Percentiles rank a stretch among this genome's conserved stretches.
phyloP scores from a whole-genome alignment of 352 stramenopile species.

The Phytophthora meadii region DNA sequence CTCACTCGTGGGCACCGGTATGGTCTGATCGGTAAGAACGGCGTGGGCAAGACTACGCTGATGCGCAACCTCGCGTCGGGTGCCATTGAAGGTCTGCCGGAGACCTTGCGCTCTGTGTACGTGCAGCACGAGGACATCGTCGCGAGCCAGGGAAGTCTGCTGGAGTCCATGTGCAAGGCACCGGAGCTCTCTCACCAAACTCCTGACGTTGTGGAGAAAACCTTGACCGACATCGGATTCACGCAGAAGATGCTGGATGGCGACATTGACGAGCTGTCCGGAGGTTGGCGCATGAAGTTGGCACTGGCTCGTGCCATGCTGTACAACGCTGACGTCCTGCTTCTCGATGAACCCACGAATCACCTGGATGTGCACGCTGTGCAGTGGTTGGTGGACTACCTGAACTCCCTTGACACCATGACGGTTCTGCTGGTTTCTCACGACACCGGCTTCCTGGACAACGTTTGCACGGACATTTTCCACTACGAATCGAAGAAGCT shows the following conservation, averaged over 20 bases:
- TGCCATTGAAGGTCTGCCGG: slow-evolving; percentile 92
- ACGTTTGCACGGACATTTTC: slow-evolving; percentile 97
- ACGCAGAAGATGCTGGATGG: slow-evolving; percentile 93
- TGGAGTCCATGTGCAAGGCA: slow-evolving; percentile 70
- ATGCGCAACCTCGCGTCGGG: slow-evolving; percentile 93
- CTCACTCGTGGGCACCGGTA: slow-evolving; percentile 95
- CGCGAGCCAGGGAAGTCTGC: slow-evolving; percentile 77
- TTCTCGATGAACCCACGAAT: slow-evolving; percentile 96
- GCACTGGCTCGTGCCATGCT: slow-evolving; percentile 94
- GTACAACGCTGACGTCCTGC: slow-evolving; percentile 95
- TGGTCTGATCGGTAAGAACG: slow-evolving; percentile 96
- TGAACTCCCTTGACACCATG: slow-evolving; percentile 95
- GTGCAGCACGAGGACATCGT: slow-evolving; percentile 97
- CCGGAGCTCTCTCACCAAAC: slow-evolving; percentile 82
- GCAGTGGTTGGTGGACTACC: slow-evolving; percentile 97
- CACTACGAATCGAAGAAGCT: slow-evolving; percentile 97
- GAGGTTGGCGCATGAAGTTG: slow-evolving; percentile 98
- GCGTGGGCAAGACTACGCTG: slow-evolving; percentile 96
- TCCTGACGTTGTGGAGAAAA: slow-evolving; percentile 79
- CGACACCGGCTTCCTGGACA: slow-evolving; percentile 97
- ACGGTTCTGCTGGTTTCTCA: slow-evolving; percentile 97
- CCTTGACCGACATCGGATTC: slow-evolving; percentile 93
- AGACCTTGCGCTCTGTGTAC: slow-evolving; percentile 95
- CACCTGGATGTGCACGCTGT: slow-evolving; percentile 97
- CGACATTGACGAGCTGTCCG: slow-evolving; percentile 93